Evolutionary conservation across 306 rosid genomes (phyloP).

Genomic region (Vigna unguiculata): DNA sequence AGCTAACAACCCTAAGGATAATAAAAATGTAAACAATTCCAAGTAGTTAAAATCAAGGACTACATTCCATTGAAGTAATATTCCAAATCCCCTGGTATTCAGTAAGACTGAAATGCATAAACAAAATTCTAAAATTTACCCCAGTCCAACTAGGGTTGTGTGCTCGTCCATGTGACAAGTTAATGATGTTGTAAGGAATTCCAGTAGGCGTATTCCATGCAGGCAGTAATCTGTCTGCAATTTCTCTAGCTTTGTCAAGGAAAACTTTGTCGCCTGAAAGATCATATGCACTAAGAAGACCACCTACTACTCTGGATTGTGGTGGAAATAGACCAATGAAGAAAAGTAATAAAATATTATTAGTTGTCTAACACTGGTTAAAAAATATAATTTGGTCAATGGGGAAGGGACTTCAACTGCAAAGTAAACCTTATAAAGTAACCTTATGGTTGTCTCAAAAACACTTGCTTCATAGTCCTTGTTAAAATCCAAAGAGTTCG

Average conservation of each 20-base stretch:
- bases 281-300: conserved; percentile 97
- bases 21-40: conserved; percentile 21
- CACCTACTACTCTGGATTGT: conserved; percentile 93
- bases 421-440: conserved; percentile 88
- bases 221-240: conserved; percentile 96
- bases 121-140: conserved; percentile 58
- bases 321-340: conserved; percentile 44
- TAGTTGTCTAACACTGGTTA: conserved; percentile 43
- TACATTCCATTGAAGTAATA: conserved; percentile 18
- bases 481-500: conserved; percentile 84
- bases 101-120: conserved; percentile 31
- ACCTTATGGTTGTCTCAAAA: conserved; percentile 99
- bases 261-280: conserved; percentile 90
- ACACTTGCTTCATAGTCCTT: conserved; percentile 97
- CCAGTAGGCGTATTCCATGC: conserved; percentile 96
- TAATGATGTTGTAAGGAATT: conserved; percentile 92
- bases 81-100: conserved; percentile 7
- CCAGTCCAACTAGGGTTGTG: conserved; percentile 98
- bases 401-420: conserved; percentile 57
- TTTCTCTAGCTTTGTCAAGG: conserved; percentile 89
- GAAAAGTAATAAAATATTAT: conserved; percentile 12
- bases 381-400: conserved; percentile 33
- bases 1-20: not conserved
- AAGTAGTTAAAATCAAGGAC: not conserved
- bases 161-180: conserved; percentile 79